phyloP scores from a whole-genome alignment of 2,329 filamentous ascomycete genomes.

The Myriangium duriaei region DNA sequence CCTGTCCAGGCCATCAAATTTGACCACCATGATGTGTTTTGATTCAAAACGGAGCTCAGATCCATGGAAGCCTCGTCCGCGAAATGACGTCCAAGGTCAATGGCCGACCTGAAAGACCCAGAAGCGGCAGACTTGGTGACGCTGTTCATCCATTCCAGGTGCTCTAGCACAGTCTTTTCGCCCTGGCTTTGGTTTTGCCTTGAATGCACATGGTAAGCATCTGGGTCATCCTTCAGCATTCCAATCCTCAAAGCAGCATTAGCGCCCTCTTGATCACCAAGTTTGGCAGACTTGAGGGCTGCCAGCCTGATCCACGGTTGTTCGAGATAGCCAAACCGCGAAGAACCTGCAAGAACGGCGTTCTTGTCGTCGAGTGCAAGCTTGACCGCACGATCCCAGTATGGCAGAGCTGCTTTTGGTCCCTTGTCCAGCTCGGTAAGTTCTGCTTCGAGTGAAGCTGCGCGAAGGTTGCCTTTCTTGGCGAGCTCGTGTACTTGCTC shows the following conservation, averaged over 20 bases:
- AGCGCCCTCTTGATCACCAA: conserved; percentile 16
- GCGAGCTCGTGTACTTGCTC: conserved; percentile 1
- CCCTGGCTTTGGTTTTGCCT: conserved; percentile 13
- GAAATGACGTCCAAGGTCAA: conserved; percentile 29
- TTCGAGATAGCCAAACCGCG: conserved; percentile 15
- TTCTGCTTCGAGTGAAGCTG: conserved; percentile 10
- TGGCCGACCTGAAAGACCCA: conserved; percentile 26
- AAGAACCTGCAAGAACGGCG: not conserved
- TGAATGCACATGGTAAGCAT: conserved; percentile 28
- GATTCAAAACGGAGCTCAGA: not conserved
- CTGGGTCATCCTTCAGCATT: conserved; percentile 30
- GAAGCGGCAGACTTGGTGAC: conserved; percentile 34
- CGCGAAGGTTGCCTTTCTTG: conserved; percentile 9
- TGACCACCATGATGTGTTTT: not conserved
- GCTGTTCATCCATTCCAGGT: conserved; percentile 29
- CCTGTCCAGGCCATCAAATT: no score
- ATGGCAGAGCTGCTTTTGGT: not conserved
- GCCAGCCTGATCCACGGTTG: conserved; percentile 23
- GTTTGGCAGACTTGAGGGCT: conserved; percentile 13
- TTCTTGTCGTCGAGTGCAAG: not conserved
- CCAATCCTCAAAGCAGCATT: conserved; percentile 25
- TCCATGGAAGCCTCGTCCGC: conserved; percentile 17
- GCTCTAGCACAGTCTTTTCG: conserved; percentile 16
- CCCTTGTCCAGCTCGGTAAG: conserved; percentile 6
- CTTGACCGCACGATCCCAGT: conserved; percentile 10